Percentiles rank a stretch among this genome's conserved stretches.
Conservation (phyloP, 2,329 filamentous ascomycete species). For the Rutstroemia sp. region DNA sequence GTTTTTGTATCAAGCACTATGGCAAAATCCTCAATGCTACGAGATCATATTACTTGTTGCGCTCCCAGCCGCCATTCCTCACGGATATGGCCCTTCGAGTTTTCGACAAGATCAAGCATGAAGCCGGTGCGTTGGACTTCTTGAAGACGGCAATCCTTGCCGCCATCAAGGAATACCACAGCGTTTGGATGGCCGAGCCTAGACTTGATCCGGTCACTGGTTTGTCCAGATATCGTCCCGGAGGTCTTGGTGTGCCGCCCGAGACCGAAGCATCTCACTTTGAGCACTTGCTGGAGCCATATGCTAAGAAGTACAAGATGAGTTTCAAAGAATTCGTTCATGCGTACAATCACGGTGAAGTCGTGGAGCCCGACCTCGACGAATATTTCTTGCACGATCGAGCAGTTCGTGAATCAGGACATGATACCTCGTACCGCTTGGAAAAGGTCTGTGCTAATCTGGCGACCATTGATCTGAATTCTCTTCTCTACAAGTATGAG, state of each 20-base stretch:
- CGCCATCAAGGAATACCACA: conserved; percentile 70
- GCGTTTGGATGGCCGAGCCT: conserved; percentile 32
- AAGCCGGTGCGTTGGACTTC: conserved; percentile 67
- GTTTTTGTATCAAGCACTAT: conserved; percentile 97
- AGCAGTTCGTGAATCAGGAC: conserved; percentile 90
- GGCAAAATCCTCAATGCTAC: conserved; percentile 98
- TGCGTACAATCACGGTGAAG: conserved; percentile 73
- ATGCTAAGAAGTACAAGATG: conserved; percentile 58
- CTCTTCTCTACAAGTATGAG: conserved; percentile 94
- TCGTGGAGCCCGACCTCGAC: conserved; percentile 82
- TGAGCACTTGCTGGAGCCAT: conserved; percentile 34
- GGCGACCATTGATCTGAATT: conserved; percentile 92
- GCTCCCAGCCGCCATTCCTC: conserved; percentile 92
- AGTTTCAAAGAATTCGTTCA: conserved; percentile 76
- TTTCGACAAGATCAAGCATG: conserved; percentile 79
- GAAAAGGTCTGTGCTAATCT: conserved; percentile 82
- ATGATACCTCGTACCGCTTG: conserved; percentile 91
- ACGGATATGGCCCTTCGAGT: conserved; percentile 95
- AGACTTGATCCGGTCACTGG: conserved; percentile 42
- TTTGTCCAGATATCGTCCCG: conserved; percentile 44
- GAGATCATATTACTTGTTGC: conserved; percentile 86
- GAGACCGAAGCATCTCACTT: conserved; percentile 51
- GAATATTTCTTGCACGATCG: conserved; percentile 95
- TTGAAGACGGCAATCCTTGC: conserved; percentile 73
- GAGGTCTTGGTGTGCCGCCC: conserved; percentile 46